phyloP scores from a whole-genome alignment of 164 flowering plant species.

The Saururus chinensis region DNA sequence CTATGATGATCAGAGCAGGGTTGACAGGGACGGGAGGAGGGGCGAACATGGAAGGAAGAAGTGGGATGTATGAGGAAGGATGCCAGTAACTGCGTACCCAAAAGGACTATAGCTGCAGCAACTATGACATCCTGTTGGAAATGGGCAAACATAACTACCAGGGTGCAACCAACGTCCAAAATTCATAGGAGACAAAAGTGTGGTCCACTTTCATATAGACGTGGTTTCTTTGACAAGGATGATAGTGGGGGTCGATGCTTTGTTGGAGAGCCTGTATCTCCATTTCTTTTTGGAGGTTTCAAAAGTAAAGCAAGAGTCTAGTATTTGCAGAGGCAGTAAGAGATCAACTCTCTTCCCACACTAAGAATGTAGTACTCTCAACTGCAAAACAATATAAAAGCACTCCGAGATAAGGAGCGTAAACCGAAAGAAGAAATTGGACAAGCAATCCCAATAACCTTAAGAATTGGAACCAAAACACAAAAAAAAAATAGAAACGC shows the following conservation, averaged over 20 bases:
- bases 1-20: constrained; percentile 17
- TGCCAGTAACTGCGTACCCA: constrained; percentile 20
- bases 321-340: background rate
- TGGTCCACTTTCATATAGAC: constrained; percentile 13
- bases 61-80: constrained; percentile 23
- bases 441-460: too few species aligned
- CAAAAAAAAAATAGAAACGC: too few species aligned
- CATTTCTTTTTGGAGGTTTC: background rate
- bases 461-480: too few species aligned
- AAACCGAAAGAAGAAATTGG: too few species aligned
- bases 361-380: too few species aligned
- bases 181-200: constrained; percentile 1
- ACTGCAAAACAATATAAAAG: too few species aligned
- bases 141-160: constrained; percentile 18
- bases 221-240: constrained; percentile 12
- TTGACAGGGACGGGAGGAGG: constrained; percentile 25
- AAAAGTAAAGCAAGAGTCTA: too few species aligned
- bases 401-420: too few species aligned
- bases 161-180: constrained; percentile 19
- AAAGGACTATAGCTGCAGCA: constrained; percentile 28
- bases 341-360: too few species aligned
- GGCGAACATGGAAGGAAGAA: constrained; percentile 10
- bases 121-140: constrained; percentile 20
- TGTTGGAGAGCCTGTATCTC: constrained; percentile 22
- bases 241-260: constrained; percentile 21